These are phyloP conservation scores for Leishmania braziliensis DNA, from an alignment of 208 protist species.

Conservation along the genomic window DNA sequence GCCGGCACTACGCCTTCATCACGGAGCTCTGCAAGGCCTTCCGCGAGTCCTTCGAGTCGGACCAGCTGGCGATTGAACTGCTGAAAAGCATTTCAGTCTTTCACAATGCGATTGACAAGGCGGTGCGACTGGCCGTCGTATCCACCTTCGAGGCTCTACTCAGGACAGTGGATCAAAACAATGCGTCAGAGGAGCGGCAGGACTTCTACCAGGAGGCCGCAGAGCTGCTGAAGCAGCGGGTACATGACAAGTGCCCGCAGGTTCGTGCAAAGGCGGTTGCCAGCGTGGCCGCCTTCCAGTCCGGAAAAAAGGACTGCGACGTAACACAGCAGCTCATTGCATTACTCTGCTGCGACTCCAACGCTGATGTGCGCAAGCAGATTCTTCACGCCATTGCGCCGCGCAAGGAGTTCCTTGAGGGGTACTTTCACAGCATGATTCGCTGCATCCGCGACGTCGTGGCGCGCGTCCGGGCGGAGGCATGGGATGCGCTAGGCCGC, in stretches of 20 bases:
- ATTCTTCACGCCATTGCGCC: constrained; percentile 73
- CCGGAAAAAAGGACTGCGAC: constrained; percentile 82
- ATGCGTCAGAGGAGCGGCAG: constrained; percentile 80
- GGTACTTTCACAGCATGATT: constrained; percentile 88
- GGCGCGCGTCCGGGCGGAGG: constrained; percentile 75
- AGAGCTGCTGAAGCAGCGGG: constrained; percentile 79
- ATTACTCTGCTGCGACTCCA: constrained; percentile 77
- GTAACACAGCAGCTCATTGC: constrained; percentile 87
- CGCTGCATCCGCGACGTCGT: constrained; percentile 77
- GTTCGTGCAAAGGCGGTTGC: constrained; percentile 76
- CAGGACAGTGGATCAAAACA: constrained; percentile 75
- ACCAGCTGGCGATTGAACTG: constrained; percentile 66
- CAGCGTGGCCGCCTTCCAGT: constrained; percentile 78
- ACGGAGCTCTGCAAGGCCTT: constrained; percentile 64
- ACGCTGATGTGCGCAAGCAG: constrained; percentile 81
- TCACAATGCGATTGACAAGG: constrained; percentile 87
- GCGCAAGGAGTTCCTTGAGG: constrained; percentile 86
- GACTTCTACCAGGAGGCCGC: constrained; percentile 82
- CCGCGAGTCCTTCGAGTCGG: constrained; percentile 54
- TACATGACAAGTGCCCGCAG: constrained; percentile 75
- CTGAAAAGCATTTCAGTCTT: constrained; percentile 57
- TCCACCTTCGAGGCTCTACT: constrained; percentile 71
- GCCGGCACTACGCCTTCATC: constrained; percentile 82
- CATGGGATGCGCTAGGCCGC: constrained; percentile 84
- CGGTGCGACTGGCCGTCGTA: constrained; percentile 80